Evolutionary conservation across 306 rosid species (phyloP), one percentile per base, ranked within the genome.

Genomic region (Gynostemma pentaphyllum): DNA sequence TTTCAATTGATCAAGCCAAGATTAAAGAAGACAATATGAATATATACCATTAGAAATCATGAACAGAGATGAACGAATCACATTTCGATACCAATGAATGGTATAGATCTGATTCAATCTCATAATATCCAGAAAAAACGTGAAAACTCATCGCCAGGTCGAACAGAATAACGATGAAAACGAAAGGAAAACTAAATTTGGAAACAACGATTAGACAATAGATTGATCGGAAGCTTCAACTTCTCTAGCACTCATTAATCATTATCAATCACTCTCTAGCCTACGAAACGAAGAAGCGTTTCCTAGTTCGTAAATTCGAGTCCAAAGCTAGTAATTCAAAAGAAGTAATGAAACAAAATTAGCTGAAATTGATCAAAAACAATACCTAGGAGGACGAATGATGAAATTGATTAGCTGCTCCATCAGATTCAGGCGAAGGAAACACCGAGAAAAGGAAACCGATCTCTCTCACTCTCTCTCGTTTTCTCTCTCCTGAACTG

Each of bases 391-490:
- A 40, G 87, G 87, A 40, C 87, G 81, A 65, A 82, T 82, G 28
- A 82, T 79, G 70, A 82, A 82, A 84, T 79, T 82, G 72, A 82
- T 76, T 34, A 82, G 87, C 72, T 76, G 87, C 62, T 82, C 87
- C 87, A 81, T 77, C 62, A 77, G 77, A 71, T 57, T 57, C 64
- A 29, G 42, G 67, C 42, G 49, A 74, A 70, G 63, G 66, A 64
- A 71, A 48, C 44, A 29, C 14, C 28, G 19, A n/a, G 30, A 15
- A 54, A 29, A 64, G 30, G 51, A 30, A 29, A 45, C 28, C 7
- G 51, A 74, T 53, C 63, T 45, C 15, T 8, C 54, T 14, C n/a
- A n/a, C n/a, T n/a, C n/a, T n/a, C n/a, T n/a, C n/a, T n/a, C n/a
- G n/a, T n/a, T n/a, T n/a, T n/a, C 37, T 13, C 18, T 34, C 10